These are phyloP conservation scores for Pythium dissotocum DNA, from an alignment of 352 stramenopile species.

Conservation along the genomic window DNA sequence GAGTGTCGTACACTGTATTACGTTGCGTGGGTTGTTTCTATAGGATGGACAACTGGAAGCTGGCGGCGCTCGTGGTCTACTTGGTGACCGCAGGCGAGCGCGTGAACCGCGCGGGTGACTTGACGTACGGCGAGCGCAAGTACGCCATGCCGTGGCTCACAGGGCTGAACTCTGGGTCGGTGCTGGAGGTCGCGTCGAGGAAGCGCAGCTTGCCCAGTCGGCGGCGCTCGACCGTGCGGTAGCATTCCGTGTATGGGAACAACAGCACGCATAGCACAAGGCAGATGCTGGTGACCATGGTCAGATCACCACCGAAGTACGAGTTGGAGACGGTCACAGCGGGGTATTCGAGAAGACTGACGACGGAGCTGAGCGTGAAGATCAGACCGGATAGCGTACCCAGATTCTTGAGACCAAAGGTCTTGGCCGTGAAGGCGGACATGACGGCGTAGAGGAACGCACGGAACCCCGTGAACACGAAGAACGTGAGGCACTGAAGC, in stretches of 20 bases:
- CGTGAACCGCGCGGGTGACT: slow-evolving; percentile 16
- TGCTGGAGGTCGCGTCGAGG: slow-evolving; percentile 17
- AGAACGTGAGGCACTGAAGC: slow-evolving; percentile 71
- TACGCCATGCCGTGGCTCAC: slow-evolving; percentile 56
- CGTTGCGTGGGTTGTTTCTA: background rate
- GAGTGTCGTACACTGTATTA: background rate
- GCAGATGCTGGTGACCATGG: slow-evolving; percentile 47
- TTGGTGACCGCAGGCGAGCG: slow-evolving; percentile 20
- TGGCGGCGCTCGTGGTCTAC: slow-evolving; percentile 4
- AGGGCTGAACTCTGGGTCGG: slow-evolving; percentile 21
- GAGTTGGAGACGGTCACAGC: slow-evolving; percentile 72
- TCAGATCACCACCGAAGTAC: slow-evolving; percentile 61
- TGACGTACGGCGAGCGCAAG: slow-evolving; percentile 45
- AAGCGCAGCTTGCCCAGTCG: slow-evolving; percentile 37
- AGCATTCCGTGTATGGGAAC: slow-evolving; percentile 64
- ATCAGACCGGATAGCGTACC: slow-evolving; percentile 82
- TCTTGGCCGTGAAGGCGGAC: slow-evolving; percentile 86
- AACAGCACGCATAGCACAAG: slow-evolving; percentile 58
- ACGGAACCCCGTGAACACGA: slow-evolving; percentile 82
- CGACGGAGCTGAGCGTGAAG: slow-evolving; percentile 74
- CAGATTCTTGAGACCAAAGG: slow-evolving; percentile 84
- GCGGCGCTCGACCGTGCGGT: slow-evolving; percentile 43
- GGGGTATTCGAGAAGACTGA: slow-evolving; percentile 79
- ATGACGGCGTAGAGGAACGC: slow-evolving; percentile 88
- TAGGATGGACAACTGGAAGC: background rate